Conservation (phyloP, 257 asterid species). For the Plectranthus barbatus region DNA sequence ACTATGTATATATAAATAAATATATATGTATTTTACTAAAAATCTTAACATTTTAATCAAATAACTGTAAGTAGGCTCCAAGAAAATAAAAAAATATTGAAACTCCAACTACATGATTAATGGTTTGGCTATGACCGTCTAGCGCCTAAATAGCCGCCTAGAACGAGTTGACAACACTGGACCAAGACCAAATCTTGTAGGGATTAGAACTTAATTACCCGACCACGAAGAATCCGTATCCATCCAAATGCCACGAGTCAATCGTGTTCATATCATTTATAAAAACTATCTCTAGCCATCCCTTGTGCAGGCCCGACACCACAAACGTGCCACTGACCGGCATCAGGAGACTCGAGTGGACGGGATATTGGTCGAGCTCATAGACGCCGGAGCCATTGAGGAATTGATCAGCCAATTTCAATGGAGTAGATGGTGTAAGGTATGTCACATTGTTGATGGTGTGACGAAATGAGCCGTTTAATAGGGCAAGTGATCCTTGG, state of each 20-base stretch:
- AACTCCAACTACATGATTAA: too few relatives aligned
- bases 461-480: constrained; percentile 13
- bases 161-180: too few relatives aligned
- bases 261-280: constrained; percentile 20
- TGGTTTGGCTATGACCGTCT: too few relatives aligned
- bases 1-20: too few relatives aligned
- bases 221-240: constrained; percentile 49
- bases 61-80: too few relatives aligned
- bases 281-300: constrained; percentile 64
- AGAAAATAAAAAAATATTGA: too few relatives aligned
- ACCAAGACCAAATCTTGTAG: too few relatives aligned
- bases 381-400: constrained; percentile 51
- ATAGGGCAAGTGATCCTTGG: constrained; percentile 21
- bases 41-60: too few relatives aligned
- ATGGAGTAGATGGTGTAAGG: constrained; percentile 34
- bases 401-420: constrained; percentile 53
- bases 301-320: constrained; percentile 46
- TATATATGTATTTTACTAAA: too few relatives aligned
- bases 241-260: constrained; percentile 77
- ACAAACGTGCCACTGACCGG: constrained; percentile 39
- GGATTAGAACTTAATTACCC: constrained; percentile 51
- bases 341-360: constrained; percentile 15
- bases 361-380: constrained; percentile 38
- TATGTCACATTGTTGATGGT: constrained; percentile 50
- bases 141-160: too few relatives aligned